Conservation (phyloP, 768 basidiomycete species). For the Tricholoma matsutake region DNA sequence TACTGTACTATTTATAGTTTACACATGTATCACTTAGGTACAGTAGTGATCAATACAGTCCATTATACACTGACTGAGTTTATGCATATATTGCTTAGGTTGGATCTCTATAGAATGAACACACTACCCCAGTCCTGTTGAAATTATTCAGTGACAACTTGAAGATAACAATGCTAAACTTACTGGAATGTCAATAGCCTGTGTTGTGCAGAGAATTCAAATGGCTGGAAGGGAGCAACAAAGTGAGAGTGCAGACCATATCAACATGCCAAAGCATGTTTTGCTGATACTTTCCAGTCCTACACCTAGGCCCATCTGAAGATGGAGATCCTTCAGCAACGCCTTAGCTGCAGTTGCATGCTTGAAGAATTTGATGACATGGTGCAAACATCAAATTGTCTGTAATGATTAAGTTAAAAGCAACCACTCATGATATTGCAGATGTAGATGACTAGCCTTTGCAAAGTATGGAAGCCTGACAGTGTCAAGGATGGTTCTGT, state of each 20-base stretch:
- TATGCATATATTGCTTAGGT: no score
- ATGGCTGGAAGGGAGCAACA: background rate
- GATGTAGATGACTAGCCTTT: conserved; percentile 11
- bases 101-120: no score
- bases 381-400: conserved; percentile 7
- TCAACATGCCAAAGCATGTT: conserved; percentile 19
- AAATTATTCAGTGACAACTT: no score
- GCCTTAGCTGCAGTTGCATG: conserved; percentile 10
- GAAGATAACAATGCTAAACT: no score
- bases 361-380: background rate
- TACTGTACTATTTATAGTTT: no score
- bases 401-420: conserved; percentile 12
- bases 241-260: conserved; percentile 10
- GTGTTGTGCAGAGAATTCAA: background rate
- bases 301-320: conserved; percentile 8
- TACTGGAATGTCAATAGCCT: no score
- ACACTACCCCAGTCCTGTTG: no score
- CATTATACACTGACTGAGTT: no score
- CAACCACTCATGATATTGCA: conserved; percentile 1
- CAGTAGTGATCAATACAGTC: no score
- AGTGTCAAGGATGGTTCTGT: conserved; percentile 22
- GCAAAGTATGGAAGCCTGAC: conserved; percentile 14
- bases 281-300: conserved; percentile 27
- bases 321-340: conserved; percentile 1
- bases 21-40: no score